Conservation (phyloP, 331 rosid genomes). For the Quercus tomentella region DNA sequence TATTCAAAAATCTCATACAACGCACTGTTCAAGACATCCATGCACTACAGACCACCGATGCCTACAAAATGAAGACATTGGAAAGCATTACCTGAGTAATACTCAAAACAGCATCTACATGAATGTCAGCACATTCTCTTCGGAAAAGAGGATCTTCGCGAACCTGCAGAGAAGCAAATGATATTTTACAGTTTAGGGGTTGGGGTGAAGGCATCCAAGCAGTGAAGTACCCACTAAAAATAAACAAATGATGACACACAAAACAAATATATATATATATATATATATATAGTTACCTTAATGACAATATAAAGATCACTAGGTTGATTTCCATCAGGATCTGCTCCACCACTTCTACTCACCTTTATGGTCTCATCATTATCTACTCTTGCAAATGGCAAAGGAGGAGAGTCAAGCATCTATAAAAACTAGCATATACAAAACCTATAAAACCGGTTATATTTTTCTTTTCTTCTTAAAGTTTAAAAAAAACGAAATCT, state of each 20-base stretch:
- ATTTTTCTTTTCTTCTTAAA: not conserved
- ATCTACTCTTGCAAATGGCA: no score
- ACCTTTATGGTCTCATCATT: no score
- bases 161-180: conserved; percentile 36
- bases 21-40: not conserved
- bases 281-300: no score
- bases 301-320: conserved; percentile 74
- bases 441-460: no score
- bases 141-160: conserved; percentile 83
- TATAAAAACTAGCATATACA: no score
- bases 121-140: conserved; percentile 86
- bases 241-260: not conserved
- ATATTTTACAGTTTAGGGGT: not conserved
- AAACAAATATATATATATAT: conserved; percentile 15
- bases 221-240: not conserved
- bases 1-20: not conserved
- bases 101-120: conserved; percentile 74
- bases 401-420: no score
- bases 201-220: not conserved
- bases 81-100: conserved; percentile 65
- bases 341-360: no score
- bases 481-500: not conserved
- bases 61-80: not conserved
- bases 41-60: not conserved
- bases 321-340: conserved; percentile 25